phyloP scores from a whole-genome alignment of 2,329 filamentous ascomycete genomes.

The Neurospora sp. region DNA sequence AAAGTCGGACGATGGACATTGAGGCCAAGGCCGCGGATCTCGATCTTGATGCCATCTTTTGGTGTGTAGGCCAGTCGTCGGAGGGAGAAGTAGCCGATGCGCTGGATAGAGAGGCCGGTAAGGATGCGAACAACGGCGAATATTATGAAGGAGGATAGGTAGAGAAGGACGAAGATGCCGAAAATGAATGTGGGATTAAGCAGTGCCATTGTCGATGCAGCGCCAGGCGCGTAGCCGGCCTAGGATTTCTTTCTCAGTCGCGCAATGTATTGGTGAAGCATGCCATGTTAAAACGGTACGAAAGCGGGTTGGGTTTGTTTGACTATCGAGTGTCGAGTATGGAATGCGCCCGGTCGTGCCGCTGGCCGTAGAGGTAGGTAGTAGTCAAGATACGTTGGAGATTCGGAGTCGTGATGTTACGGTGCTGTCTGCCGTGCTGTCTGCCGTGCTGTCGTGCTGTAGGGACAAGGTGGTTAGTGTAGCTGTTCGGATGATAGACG shows the following conservation, averaged over 20 bases:
- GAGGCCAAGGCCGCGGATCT: slow-evolving; percentile 80
- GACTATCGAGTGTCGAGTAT: neutral
- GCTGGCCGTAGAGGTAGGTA: neutral
- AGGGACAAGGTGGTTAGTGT: neutral
- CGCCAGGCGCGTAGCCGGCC: slow-evolving; percentile 5
- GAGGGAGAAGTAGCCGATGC: slow-evolving; percentile 85
- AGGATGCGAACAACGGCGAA: slow-evolving; percentile 89
- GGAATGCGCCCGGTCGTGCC: neutral
- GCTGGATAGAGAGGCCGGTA: slow-evolving; percentile 91
- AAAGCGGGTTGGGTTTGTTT: neutral
- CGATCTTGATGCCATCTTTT: slow-evolving; percentile 78
- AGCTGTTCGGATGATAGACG: neutral
- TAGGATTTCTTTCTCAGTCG: neutral
- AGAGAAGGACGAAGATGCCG: slow-evolving; percentile 74
- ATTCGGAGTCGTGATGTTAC: neutral
- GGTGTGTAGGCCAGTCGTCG: slow-evolving; percentile 85
- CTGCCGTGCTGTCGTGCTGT: neutral
- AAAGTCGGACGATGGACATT: slow-evolving; percentile 90
- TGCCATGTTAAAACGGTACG: neutral
- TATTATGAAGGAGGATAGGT: slow-evolving; percentile 84
- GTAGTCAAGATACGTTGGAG: neutral
- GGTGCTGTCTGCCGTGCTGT: neutral
- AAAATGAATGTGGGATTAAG: slow-evolving; percentile 74
- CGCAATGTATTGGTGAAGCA: neutral
- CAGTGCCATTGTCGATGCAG: slow-evolving; percentile 45